Evolutionary conservation across 2,329 filamentous ascomycete genomes (phyloP), one percentile per base, ranked within the genome.

Genomic region (Penicillium olsonii): DNA sequence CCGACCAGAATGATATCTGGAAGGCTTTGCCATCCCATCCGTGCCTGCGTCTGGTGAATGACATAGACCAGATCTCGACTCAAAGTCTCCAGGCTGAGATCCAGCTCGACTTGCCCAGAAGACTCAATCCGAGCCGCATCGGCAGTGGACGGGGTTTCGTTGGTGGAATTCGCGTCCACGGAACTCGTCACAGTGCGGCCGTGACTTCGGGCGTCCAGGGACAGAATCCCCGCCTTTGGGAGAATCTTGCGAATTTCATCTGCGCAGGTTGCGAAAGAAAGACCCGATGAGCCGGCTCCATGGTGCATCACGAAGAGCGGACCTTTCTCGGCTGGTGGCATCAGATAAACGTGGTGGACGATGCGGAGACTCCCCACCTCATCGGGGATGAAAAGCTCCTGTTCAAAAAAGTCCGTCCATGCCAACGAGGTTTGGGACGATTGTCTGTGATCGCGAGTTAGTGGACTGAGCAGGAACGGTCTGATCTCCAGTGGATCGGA

Each of bases 241-340:
- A 96, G 77, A 6, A 83, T 78, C 67, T 87, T 89, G 45, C 86
- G 82, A 53, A 97, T 84, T 67, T 95, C 88, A 37, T 83, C 79
- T 2, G 87, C 84, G 53, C 95, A 84, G 4, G 90, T 79, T 5
- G 92, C 92, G 72, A 97, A 99, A 2, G 91, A 95, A 50, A 97
- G 81, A 6, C 88, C 95, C 0, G 92, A 96, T 4, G 92, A 95
- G 14, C 94, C 94, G 34, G 90, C 94, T 33, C 94, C 94, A 72
- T 99, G 94, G 67, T 99, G 94, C 73, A 88, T 90, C 52, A 97
- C 87, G 70, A 99, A 92, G 5, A 99, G 77, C 0, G 92, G 91
- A 0, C 87, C 89, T 53, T 81, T 80, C 31, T 80, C 84, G 2
- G 68, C 65, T 1, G 92, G 92, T 1, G 91, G 90, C 17, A 85